Percentiles rank a stretch among this genome's conserved stretches.
Evolutionary conservation across 805 yeast genomes (phyloP).

Genomic region (Metschnikowia gelsemii): DNA sequence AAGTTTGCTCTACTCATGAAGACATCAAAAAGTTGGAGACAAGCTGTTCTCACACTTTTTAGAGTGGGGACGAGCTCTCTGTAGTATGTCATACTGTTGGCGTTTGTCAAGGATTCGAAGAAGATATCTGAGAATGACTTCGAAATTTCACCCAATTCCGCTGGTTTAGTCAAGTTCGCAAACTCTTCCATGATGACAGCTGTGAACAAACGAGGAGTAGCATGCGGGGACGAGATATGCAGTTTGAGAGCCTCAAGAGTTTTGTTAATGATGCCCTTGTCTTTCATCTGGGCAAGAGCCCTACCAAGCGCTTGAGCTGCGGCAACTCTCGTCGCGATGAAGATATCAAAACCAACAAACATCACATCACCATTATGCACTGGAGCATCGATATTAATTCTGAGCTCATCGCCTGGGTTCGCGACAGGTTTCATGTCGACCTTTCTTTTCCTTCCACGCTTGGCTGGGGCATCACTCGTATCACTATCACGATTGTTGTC

Average conservation of each 20-base stretch:
- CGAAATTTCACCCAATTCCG: conserved; percentile 19
- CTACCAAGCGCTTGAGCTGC: conserved; percentile 77
- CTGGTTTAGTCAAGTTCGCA: conserved; percentile 35
- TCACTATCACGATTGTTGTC: conserved; percentile 11
- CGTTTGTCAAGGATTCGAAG: conserved; percentile 39
- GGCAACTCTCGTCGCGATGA: conserved; percentile 71
- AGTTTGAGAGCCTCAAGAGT: conserved; percentile 39
- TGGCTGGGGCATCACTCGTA: conserved; percentile 21
- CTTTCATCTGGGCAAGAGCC: conserved; percentile 51
- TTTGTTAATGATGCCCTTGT: conserved; percentile 35
- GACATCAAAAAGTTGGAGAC: conserved; percentile 75
- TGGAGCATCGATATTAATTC: conserved; percentile 90
- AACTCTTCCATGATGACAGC: conserved; percentile 73
- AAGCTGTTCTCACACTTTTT: conserved; percentile 81
- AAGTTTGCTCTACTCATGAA: conserved; percentile 77
- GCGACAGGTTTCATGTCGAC: conserved; percentile 29
- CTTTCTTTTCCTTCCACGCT: conserved; percentile 52
- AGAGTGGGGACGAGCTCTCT: conserved; percentile 86
- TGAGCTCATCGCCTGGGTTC: conserved; percentile 55
- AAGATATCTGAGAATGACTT: conserved; percentile 29
- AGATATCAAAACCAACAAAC: conserved; percentile 71
- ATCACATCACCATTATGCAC: conserved; percentile 88
- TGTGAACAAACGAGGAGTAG: conserved; percentile 76
- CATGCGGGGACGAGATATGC: conserved; percentile 59
- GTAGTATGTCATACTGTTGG: conserved; percentile 52